These are phyloP conservation scores for Xylariomycetidae sp. DNA, from an alignment of 2,329 filamentous ascomycete species.

Conservation along the genomic window DNA sequence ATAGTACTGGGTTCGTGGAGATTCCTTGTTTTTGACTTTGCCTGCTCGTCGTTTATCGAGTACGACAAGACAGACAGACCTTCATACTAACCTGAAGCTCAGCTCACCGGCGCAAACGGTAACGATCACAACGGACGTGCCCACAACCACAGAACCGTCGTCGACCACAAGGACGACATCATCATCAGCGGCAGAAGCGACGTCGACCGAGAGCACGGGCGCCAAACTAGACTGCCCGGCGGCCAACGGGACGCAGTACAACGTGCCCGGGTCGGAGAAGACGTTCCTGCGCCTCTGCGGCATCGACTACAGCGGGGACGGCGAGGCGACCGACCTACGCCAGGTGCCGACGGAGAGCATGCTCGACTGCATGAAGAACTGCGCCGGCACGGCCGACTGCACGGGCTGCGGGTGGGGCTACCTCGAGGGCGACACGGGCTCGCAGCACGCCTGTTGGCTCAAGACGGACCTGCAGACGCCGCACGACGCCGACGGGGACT, in stretches of 20 bases:
- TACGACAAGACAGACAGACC: too few relatives aligned
- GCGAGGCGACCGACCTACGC: conserved; percentile 25
- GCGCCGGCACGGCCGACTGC: conserved; percentile 35
- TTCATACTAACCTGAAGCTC: too few relatives aligned
- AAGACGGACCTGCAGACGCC: conserved; percentile 32
- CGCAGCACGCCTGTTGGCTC: conserved; percentile 39
- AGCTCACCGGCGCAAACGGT: conserved; percentile 1
- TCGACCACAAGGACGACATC: conserved; percentile 9
- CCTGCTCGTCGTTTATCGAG: too few relatives aligned
- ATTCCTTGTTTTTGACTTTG: too few relatives aligned
- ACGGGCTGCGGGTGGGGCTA: conserved; percentile 42
- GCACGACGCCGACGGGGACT: conserved; percentile 29
- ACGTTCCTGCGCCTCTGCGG: conserved; percentile 41
- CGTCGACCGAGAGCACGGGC: conserved; percentile 16
- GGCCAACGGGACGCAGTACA: conserved; percentile 40
- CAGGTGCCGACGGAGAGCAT: conserved; percentile 33
- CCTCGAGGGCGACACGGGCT: conserved; percentile 33
- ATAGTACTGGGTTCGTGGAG: conserved; percentile 2
- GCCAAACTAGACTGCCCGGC: conserved; percentile 34
- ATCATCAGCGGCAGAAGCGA: conserved; percentile 15
- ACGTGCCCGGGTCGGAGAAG: conserved; percentile 34
- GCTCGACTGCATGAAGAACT: conserved; percentile 40
- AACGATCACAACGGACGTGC: conserved; percentile 9
- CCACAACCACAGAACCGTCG: conserved; percentile 6
- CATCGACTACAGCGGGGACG: conserved; percentile 37